These are phyloP conservation scores for Venturia effusa DNA, from an alignment of 2,329 filamentous ascomycete species.

Conservation along the genomic window DNA sequence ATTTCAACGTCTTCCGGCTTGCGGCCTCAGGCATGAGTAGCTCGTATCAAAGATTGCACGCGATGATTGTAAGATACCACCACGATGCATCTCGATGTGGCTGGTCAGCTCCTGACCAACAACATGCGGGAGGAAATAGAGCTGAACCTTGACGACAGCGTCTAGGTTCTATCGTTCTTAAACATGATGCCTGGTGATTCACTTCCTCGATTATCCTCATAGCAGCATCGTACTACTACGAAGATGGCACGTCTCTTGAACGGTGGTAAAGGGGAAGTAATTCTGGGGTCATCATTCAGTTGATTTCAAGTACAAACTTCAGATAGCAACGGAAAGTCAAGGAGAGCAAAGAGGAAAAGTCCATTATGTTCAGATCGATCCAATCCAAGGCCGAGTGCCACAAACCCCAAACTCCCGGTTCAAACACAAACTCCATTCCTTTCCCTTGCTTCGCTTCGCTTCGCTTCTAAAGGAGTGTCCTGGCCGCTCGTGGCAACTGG, in stretches of 20 bases:
- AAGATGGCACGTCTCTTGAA: not conserved
- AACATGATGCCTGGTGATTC: not conserved
- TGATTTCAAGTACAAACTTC: not conserved
- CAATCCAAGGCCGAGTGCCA: conserved; percentile 1
- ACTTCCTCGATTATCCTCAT: not conserved
- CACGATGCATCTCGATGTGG: not conserved
- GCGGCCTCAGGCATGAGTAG: too few species aligned
- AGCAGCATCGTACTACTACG: not conserved
- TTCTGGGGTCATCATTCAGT: not conserved
- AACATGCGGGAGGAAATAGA: too few species aligned
- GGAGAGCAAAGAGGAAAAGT: not conserved
- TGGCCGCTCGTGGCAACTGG: not conserved
- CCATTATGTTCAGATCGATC: not conserved
- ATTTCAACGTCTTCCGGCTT: too few species aligned
- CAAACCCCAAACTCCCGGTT: not conserved
- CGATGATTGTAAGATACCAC: not conserved
- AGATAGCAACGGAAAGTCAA: not conserved
- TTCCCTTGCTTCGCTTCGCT: too few species aligned
- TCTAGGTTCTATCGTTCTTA: too few species aligned
- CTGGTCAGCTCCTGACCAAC: not conserved
- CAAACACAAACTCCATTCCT: not conserved
- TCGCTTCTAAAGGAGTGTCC: not conserved
- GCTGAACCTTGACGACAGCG: too few species aligned
- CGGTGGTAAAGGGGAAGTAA: not conserved
- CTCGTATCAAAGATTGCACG: not conserved